Percentiles rank a stretch among this genome's conserved stretches.
Conservation (phyloP, 352 stramenopile species). For the Phytophthora colocasiae region DNA sequence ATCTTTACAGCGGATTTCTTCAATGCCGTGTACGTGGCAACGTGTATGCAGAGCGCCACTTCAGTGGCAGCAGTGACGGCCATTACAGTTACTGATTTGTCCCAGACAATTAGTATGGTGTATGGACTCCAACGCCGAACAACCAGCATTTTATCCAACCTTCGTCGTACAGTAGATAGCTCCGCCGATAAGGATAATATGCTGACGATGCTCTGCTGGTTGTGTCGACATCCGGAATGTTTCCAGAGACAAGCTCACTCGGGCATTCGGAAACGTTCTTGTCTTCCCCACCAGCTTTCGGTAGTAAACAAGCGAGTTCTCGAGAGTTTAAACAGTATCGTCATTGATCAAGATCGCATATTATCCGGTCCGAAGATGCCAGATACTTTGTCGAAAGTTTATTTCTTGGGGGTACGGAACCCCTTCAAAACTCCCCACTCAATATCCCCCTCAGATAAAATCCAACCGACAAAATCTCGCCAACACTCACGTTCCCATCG, state of each 20-base stretch:
- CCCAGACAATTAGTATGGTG: conserved; percentile 18
- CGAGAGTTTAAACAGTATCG: conserved; percentile 14
- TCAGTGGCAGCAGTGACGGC: conserved; percentile 8
- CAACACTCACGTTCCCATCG: not conserved
- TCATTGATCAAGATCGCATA: not conserved
- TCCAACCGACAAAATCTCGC: not conserved
- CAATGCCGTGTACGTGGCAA: conserved; percentile 36
- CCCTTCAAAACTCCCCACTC: not conserved
- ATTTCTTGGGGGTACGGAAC: too few species aligned
- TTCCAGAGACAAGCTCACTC: conserved; percentile 12
- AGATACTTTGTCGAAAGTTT: too few species aligned
- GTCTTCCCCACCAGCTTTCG: conserved; percentile 26
- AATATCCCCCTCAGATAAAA: not conserved
- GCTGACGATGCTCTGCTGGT: conserved; percentile 17
- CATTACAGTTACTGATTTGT: conserved; percentile 35
- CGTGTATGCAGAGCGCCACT: conserved; percentile 31
- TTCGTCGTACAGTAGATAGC: conserved; percentile 1
- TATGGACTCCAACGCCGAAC: conserved; percentile 19
- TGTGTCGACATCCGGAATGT: conserved; percentile 18
- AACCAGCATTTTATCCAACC: conserved; percentile 4
- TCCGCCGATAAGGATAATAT: conserved; percentile 2
- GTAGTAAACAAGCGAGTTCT: conserved; percentile 7
- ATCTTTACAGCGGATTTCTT: conserved; percentile 42
- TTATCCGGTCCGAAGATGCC: not conserved
- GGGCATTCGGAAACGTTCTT: conserved; percentile 17